Evolutionary conservation across 2,329 filamentous ascomycete species (phyloP).

Genomic region (Fusarium pseudocircinatum): DNA sequence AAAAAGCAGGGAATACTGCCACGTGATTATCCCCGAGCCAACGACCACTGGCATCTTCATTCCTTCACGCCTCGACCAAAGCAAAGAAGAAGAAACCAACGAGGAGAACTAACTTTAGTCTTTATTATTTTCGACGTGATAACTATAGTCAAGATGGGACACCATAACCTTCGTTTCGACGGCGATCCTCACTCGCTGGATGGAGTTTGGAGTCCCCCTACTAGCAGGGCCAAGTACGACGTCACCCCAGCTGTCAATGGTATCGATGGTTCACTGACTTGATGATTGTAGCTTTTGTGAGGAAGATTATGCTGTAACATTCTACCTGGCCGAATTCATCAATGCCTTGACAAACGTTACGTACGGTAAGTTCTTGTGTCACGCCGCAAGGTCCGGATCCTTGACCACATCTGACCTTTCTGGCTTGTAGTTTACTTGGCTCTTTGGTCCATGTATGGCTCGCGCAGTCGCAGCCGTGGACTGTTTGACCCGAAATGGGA

Average conservation of each 20-base stretch:
- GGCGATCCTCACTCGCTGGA: slow-evolving; percentile 47
- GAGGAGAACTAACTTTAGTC: not conserved
- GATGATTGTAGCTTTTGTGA: slow-evolving; percentile 48
- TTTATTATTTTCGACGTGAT: not conserved
- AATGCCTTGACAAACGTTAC: slow-evolving; percentile 54
- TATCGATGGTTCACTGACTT: slow-evolving; percentile 23
- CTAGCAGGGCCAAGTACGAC: slow-evolving; percentile 52
- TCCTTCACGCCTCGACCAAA: not conserved
- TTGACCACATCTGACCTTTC: slow-evolving; percentile 6
- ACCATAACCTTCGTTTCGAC: slow-evolving; percentile 51
- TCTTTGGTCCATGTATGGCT: slow-evolving; percentile 50
- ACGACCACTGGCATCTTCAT: slow-evolving; percentile 1
- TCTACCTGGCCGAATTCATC: slow-evolving; percentile 56
- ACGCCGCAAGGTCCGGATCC: not conserved
- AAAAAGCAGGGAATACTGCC: not conserved
- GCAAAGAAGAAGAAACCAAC: not conserved
- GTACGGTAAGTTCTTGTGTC: slow-evolving; percentile 51
- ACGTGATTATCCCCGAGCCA: slow-evolving; percentile 32
- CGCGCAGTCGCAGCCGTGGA: slow-evolving; percentile 43
- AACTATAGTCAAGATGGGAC: slow-evolving; percentile 27
- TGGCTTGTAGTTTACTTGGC: slow-evolving; percentile 52
- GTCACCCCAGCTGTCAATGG: not conserved
- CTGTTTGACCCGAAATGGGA: slow-evolving; percentile 49
- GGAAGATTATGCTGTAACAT: slow-evolving; percentile 60
- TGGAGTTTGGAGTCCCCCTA: slow-evolving; percentile 53